Evolutionary conservation across 306 rosid species (phyloP), one percentile per base, ranked within the genome.

Genomic region (Inga laurina): DNA sequence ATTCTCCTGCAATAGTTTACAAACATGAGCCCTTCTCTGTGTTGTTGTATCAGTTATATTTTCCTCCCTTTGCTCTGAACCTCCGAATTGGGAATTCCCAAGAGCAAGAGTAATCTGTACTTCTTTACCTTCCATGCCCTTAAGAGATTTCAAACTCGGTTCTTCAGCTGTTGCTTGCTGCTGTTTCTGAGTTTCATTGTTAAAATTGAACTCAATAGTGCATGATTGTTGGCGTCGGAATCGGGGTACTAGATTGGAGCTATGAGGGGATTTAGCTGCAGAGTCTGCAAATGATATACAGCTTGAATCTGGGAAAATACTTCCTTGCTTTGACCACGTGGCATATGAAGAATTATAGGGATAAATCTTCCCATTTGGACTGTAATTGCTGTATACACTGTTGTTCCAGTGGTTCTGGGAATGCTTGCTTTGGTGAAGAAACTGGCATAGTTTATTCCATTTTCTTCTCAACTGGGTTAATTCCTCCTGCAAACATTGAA

Each of bases 81-180:
- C 89, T 18, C 87, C 82, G 79, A 85, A 81, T 34, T 67, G 68
- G 39, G 89, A 88, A 80, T 89, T 90, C 12, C 97, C 97, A 19
- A 94, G 90, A 76, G 96, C 94, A 79, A 94, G 98, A 35, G 94
- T 92, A 52, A 87, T 87, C 90, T 88, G 91, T 52, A 86, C 89
- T 86, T 91, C 95, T 83, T 87, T 90, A 44, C 82, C 93, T 79
- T 91, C 94, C 83, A 74, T 83, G 72, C 81, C 64, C 78, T 85
- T 90, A 37, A 88, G 83, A 52, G 86, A 86, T 64, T 85, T 84
- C 90, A 90, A 84, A 72, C 88, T 67, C 57, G 91, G 85, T 67
- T 88, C 89, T 82, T 87, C 44, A 44, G 66, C 70, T 71, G 56
- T 44, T 44, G 75, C 56, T 71, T 71, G 75, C 35, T 82, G 83